phyloP scores from a whole-genome alignment of 768 basidiomycete genomes.

The Ramaria rubella region DNA sequence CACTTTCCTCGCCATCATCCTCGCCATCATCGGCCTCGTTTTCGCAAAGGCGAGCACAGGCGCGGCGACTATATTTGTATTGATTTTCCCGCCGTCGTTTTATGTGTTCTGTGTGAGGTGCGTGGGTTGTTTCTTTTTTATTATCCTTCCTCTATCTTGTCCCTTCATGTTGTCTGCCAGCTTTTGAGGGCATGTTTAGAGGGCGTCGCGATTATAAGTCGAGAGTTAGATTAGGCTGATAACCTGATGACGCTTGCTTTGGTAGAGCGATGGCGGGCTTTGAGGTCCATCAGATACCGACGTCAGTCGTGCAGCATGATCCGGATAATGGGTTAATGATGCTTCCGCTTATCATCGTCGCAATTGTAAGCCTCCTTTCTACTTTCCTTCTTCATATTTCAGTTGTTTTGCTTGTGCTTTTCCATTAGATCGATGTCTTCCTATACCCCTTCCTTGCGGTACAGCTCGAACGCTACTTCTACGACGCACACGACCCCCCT shows the following conservation, averaged over 20 bases:
- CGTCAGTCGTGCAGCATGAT: slow-evolving; percentile 50
- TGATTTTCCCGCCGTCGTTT: slow-evolving; percentile 71
- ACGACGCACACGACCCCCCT: slow-evolving; percentile 46
- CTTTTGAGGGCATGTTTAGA: not conserved
- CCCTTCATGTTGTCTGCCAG: too few relatives aligned
- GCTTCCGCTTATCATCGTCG: slow-evolving; percentile 55
- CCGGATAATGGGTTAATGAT: slow-evolving; percentile 52
- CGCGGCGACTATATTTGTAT: slow-evolving; percentile 53
- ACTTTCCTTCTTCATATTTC: too few relatives aligned
- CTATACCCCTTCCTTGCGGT: slow-evolving; percentile 66
- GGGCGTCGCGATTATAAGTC: not conserved
- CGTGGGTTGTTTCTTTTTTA: not conserved
- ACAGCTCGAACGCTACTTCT: slow-evolving; percentile 51
- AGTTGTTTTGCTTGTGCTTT: too few relatives aligned
- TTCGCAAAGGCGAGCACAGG: slow-evolving; percentile 36
- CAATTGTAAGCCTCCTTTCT: slow-evolving; percentile 57
- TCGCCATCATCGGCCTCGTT: slow-evolving; percentile 61
- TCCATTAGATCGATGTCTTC: slow-evolving; percentile 68
- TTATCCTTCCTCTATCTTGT: too few relatives aligned
- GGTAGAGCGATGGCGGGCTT: slow-evolving; percentile 52
- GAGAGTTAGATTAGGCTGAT: too few relatives aligned
- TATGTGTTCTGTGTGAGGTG: slow-evolving; percentile 62
- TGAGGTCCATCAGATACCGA: slow-evolving; percentile 50
- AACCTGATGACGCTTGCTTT: too few relatives aligned
- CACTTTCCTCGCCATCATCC: slow-evolving; percentile 58